Evolutionary conservation across 2,329 filamentous ascomycete genomes (phyloP), one percentile per base, ranked within the genome.

Genomic region (Diaporthe sp.): DNA sequence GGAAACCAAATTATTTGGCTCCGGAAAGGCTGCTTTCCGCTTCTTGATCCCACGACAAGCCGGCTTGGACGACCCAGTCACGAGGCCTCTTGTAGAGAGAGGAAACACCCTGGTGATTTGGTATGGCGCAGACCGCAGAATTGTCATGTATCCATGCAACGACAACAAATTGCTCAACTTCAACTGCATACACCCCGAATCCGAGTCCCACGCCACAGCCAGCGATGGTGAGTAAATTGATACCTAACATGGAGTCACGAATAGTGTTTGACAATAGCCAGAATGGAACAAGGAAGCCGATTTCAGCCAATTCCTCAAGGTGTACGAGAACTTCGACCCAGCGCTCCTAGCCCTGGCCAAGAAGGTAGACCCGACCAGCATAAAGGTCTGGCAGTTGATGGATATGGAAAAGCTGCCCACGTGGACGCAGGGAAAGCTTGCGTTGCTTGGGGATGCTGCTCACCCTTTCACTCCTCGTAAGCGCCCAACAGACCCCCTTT

Each of bases 401-500:
- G 92, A 94, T 76, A 92, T 93, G 89, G 86, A 89, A 5, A 82
- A 85, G 1, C 80, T 94, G 22, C 86, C 87, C 0, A 85, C 82
- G 0, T 94, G 91, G 88, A 83, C 85, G 0, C 86, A 88, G 3
- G 88, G 82, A 0, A 86, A 84, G 7, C 79, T 93, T 25, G 90
- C 87, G 1, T 80, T 93, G 0, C 81, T 94, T 0, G 92, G 92
- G 0, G 92, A 94, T 79, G 91, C 92, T 0, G 92, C 91, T 0
- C 92, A 94, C 79, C 91, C 92, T 0, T 93, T 94, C 78, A 83
- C 91, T 0, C 92, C 91, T 19, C 88, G 86, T 88, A 80, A 81
- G 85, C 81, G 2, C 22, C 60, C 13, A 7, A 38, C 30, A 35
- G 13, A 57, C 25, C 19, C 4, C 9, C 3, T 64, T 25, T 13